A percentile compares a stretch with the other conserved stretches of the same genome.
Conservation (phyloP, 1,284 basidiomycete genomes). For the Tylopilus sp. region DNA sequence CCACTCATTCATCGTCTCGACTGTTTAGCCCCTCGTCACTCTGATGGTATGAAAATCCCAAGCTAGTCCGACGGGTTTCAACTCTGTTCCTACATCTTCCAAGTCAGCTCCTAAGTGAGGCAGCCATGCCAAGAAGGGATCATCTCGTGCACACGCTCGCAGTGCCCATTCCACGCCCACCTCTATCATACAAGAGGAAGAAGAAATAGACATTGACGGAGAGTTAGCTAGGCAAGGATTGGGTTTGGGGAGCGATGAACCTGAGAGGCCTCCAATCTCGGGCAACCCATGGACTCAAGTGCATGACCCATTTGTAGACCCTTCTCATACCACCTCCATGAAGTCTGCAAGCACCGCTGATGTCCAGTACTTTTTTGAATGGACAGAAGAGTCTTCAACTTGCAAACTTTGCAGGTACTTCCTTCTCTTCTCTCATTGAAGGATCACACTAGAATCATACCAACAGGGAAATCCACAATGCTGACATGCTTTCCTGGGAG, state of each 20-base stretch:
- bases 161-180: too few relatives aligned
- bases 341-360: neutral
- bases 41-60: too few relatives aligned
- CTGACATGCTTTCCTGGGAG: neutral
- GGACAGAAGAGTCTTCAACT: neutral
- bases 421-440: neutral
- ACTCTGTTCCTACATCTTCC: too few relatives aligned
- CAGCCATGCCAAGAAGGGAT: too few relatives aligned
- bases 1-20: too few relatives aligned
- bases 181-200: neutral
- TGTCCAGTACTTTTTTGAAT: conserved; percentile 4
- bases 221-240: neutral
- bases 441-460: neutral
- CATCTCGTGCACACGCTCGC: too few relatives aligned
- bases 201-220: neutral
- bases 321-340: neutral
- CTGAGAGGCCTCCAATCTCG: neutral
- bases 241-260: neutral
- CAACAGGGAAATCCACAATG: neutral
- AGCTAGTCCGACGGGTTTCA: too few relatives aligned
- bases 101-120: too few relatives aligned
- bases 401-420: conserved; percentile 4
- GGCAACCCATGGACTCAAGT: neutral
- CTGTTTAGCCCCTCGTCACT: too few relatives aligned
- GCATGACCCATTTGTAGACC: neutral